phyloP scores from a whole-genome alignment of 495 filamentous ascomycete genomes.

The Tuber indicum region DNA sequence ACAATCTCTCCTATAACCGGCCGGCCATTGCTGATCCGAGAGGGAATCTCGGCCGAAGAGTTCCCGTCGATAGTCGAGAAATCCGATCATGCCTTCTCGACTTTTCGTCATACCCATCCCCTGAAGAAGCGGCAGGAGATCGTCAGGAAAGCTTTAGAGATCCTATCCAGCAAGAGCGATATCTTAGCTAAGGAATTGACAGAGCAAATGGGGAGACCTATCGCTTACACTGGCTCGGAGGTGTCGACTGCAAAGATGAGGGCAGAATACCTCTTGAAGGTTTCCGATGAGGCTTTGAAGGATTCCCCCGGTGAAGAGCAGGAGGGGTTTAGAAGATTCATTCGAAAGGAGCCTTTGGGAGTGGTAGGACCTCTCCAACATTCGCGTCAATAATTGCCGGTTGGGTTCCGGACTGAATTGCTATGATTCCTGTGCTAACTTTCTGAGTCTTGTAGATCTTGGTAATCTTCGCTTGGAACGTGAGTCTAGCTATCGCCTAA shows the following conservation, averaged over 20 bases:
- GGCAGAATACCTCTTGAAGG: constrained; percentile 71
- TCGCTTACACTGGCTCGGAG: constrained; percentile 74
- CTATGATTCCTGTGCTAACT: constrained; percentile 2
- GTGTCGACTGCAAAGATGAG: constrained; percentile 72
- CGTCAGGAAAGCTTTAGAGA: constrained; percentile 63
- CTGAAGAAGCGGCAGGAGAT: constrained; percentile 66
- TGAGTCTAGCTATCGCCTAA: constrained; percentile 47
- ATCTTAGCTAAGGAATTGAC: constrained; percentile 76
- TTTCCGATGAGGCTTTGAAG: constrained; percentile 63
- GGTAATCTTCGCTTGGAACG: constrained; percentile 92
- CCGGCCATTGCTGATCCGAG: constrained; percentile 65
- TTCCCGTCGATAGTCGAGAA: constrained; percentile 58
- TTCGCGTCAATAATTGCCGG: not conserved
- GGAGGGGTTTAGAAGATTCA: constrained; percentile 79
- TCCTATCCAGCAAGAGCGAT: constrained; percentile 65
- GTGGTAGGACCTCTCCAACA: constrained; percentile 48
- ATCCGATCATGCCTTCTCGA: constrained; percentile 64
- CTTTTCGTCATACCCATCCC: constrained; percentile 57
- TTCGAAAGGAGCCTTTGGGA: constrained; percentile 77
- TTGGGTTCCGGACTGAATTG: not conserved
- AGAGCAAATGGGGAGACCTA: constrained; percentile 90
- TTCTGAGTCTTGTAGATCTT: constrained; percentile 43
- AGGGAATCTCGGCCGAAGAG: constrained; percentile 60
- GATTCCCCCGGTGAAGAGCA: constrained; percentile 74
- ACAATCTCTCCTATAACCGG: constrained; percentile 87